These are phyloP conservation scores for Mucor irregularis DNA, from an alignment of 371 early-diverging fungal genomes.

Conservation along the genomic window DNA sequence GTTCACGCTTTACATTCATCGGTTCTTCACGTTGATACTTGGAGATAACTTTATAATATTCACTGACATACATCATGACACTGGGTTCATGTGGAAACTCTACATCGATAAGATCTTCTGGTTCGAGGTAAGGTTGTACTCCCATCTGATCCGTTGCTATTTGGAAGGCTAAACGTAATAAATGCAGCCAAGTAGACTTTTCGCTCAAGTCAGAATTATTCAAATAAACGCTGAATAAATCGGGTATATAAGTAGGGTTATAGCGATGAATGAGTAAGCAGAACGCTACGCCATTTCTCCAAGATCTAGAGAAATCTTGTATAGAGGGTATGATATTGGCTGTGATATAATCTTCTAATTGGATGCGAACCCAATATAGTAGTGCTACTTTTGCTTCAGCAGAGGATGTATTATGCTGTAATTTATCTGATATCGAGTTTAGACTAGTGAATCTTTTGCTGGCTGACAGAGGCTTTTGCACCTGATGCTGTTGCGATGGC, in stretches of 20 bases:
- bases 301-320: conserved; percentile 69
- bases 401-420: conserved; percentile 15
- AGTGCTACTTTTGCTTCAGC: conserved; percentile 60
- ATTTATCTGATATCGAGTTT: conserved; percentile 20
- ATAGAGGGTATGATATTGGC: conserved; percentile 60
- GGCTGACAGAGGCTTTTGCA: no score
- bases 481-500: conserved; percentile 3
- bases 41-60: conserved; percentile 51
- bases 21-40: conserved; percentile 25
- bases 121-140: conserved; percentile 44
- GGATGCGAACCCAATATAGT: conserved; percentile 72
- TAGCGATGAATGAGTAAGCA: conserved; percentile 71
- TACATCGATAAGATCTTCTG: conserved; percentile 50
- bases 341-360: conserved; percentile 60
- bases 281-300: conserved; percentile 77
- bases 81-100: conserved; percentile 51
- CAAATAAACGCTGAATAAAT: conserved; percentile 46
- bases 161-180: conserved; percentile 39
- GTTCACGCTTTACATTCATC: conserved; percentile 11
- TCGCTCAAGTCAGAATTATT: conserved; percentile 22
- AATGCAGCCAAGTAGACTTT: conserved; percentile 34
- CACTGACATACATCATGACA: conserved; percentile 54
- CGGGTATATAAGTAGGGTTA: conserved; percentile 64
- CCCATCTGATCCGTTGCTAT: conserved; percentile 36
- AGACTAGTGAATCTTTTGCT: conserved; percentile 16